Evolutionary conservation across 306 rosid species (phyloP).

Genomic region (Medicago ruthenica): DNA sequence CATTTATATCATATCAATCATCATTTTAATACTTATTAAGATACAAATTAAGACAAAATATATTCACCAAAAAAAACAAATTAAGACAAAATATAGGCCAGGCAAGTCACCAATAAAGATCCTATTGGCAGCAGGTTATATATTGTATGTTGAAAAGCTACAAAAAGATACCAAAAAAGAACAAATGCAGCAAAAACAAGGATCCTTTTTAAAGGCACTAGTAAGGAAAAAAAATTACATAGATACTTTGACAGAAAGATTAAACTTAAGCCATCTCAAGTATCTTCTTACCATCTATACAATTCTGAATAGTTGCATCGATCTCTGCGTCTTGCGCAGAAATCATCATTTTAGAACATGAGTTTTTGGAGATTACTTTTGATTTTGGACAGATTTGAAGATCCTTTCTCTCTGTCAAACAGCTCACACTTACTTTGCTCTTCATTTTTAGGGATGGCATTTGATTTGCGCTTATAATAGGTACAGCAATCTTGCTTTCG

Average conservation of each 20-base stretch:
- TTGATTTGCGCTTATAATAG: constrained; percentile 66
- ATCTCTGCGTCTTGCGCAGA: constrained; percentile 60
- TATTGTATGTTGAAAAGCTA: constrained; percentile 1
- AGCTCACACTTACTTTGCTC: constrained; percentile 74
- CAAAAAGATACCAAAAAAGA: constrained; percentile 25
- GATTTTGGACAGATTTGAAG: constrained; percentile 80
- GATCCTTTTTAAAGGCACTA: constrained; percentile 15
- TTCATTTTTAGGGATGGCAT: constrained; percentile 98
- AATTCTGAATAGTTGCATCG: constrained; percentile 56
- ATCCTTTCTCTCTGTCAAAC: constrained; percentile 78
- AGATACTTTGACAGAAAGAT: constrained; percentile 2
- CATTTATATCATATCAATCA: constrained; percentile 10
- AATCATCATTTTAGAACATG: constrained; percentile 58
- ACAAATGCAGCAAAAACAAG: constrained; percentile 11
- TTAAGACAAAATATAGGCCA: constrained; percentile 24
- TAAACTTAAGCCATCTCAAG: constrained; percentile 15
- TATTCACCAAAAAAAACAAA: too few species aligned
- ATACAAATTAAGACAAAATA: constrained; percentile 26
- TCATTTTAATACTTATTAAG: constrained; percentile 16
- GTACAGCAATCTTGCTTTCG: constrained; percentile 51
- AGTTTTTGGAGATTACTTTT: constrained; percentile 72
- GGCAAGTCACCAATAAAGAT: constrained; percentile 5
- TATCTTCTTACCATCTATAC: constrained; percentile 66
- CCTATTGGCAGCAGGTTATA: background rate
- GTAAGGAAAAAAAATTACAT: background rate